Conservation (phyloP, 163 green algal species). For the Chlamydomonas reinhardtii region DNA sequence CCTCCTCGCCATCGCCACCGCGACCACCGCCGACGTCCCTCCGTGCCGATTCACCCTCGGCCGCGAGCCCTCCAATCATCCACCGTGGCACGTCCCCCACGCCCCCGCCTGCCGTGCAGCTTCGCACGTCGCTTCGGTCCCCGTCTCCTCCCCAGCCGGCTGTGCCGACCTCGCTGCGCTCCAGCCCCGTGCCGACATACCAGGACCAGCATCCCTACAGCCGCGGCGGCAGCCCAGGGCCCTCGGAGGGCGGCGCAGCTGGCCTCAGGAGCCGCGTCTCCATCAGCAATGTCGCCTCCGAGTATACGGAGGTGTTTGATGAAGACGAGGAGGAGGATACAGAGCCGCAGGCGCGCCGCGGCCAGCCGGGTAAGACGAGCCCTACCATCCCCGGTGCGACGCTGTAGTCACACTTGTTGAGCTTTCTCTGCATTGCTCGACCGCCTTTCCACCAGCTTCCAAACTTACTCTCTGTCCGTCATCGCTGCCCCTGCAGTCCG, state of each 20-base stretch:
- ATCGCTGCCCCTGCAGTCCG: not conserved
- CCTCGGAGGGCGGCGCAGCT: not conserved
- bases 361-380: not conserved
- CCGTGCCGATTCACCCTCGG: not conserved
- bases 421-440: too few relatives aligned
- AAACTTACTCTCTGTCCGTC: not conserved
- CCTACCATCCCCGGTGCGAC: too few relatives aligned
- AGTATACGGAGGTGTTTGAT: slow-evolving; percentile 42
- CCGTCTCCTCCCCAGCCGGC: not conserved
- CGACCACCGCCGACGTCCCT: not conserved
- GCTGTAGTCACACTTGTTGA: too few relatives aligned
- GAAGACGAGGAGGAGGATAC: slow-evolving; percentile 1
- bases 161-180: not conserved
- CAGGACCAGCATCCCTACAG: not conserved
- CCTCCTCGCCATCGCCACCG: not conserved
- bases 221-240: slow-evolving; percentile 17
- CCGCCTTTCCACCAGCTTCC: too few relatives aligned
- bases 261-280: not conserved
- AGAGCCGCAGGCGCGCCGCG: too few relatives aligned
- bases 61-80: too few relatives aligned
- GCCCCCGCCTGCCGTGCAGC: not conserved
- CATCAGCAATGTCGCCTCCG: not conserved
- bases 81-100: too few relatives aligned
- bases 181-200: too few relatives aligned
- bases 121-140: not conserved